These are phyloP conservation scores for Fraxinus greggii DNA, from an alignment of 305 asterid genomes.

Conservation along the genomic window DNA sequence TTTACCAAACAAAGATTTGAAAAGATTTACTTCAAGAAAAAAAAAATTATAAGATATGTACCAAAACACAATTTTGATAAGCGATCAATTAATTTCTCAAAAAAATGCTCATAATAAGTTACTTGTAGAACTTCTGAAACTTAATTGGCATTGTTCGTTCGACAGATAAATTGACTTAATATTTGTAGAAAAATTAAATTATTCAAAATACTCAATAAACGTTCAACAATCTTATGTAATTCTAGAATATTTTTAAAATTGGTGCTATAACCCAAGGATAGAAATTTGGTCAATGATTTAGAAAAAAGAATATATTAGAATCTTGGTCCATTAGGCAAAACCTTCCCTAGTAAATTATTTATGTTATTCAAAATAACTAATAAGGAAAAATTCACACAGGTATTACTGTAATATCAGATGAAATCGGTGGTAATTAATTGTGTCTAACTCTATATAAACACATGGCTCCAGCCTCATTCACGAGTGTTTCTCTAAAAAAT, in stretches of 20 bases:
- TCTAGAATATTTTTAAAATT: neutral
- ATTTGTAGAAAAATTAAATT: too few relatives aligned
- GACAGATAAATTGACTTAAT: too few relatives aligned
- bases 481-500: neutral
- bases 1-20: neutral
- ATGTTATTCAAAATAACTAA: neutral
- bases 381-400: neutral
- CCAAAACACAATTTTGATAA: neutral
- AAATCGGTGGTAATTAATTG: constrained; percentile 16
- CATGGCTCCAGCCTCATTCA: neutral
- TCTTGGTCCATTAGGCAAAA: neutral
- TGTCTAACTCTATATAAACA: constrained; percentile 9
- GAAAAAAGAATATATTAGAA: too few relatives aligned
- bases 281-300: neutral
- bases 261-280: neutral
- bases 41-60: neutral
- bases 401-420: constrained; percentile 19
- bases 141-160: too few relatives aligned
- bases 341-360: too few relatives aligned
- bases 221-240: neutral
- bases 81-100: too few relatives aligned
- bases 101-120: neutral
- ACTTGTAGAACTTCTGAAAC: too few relatives aligned
- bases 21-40: neutral
- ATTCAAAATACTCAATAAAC: neutral